These are phyloP conservation scores for Monosporascus sp. DNA, from an alignment of 2,329 filamentous ascomycete genomes.

Conservation along the genomic window DNA sequence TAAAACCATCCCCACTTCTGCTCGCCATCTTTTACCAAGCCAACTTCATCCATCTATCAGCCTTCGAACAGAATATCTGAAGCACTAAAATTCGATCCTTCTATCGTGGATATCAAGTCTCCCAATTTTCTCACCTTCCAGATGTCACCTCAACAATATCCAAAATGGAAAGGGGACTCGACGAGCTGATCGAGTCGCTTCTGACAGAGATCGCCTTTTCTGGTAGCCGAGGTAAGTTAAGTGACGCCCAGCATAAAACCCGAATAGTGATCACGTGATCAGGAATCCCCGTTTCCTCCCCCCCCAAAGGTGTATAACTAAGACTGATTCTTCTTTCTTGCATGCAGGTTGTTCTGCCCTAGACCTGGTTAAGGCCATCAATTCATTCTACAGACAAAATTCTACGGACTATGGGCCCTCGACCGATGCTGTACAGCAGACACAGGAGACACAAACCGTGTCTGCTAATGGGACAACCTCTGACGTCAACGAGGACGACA, in stretches of 20 bases:
- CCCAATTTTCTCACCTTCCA: constrained; percentile 10
- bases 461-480: neutral
- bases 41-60: neutral
- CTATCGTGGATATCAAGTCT: constrained; percentile 9
- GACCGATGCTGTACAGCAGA: neutral
- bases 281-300: neutral
- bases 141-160: constrained; percentile 13
- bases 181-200: constrained; percentile 40
- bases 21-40: neutral
- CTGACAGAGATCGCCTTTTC: constrained; percentile 39
- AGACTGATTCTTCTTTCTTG: neutral
- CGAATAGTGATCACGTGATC: neutral
- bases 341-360: constrained; percentile 22
- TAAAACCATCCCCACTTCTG: neutral
- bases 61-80: constrained; percentile 6
- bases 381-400: constrained; percentile 15
- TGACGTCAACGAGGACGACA: neutral
- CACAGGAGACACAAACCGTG: neutral
- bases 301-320: neutral
- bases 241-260: neutral
- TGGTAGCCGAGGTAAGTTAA: constrained; percentile 34
- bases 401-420: neutral
- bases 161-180: constrained; percentile 35
- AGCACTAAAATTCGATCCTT: constrained; percentile 24
- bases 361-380: constrained; percentile 19